Evolutionary conservation across 179 eudicot species (phyloP).

Genomic region (Monotropa hypopitys): DNA sequence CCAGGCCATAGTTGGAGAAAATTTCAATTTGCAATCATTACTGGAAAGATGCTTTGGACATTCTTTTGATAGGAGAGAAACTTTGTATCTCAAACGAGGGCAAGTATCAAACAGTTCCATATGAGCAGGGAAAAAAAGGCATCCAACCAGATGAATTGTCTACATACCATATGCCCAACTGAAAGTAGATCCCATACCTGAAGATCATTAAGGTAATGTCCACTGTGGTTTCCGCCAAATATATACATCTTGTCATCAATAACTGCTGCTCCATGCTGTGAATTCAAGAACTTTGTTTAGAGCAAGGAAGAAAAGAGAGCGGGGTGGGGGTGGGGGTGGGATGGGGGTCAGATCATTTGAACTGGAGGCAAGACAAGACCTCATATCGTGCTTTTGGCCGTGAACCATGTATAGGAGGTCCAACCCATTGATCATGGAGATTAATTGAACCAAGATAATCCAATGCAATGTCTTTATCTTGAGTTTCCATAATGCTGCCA

Average conservation of each 20-base stretch:
- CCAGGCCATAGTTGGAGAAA: not conserved
- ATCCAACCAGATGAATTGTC: not conserved
- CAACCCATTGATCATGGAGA: slow-evolving; percentile 89
- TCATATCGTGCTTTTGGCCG: slow-evolving; percentile 86
- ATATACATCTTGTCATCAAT: slow-evolving; percentile 86
- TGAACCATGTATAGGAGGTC: slow-evolving; percentile 59
- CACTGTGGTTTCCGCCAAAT: slow-evolving; percentile 93
- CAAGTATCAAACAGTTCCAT: not conserved
- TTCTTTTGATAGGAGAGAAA: not conserved
- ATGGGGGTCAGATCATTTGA: not conserved
- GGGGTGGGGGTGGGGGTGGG: not conserved
- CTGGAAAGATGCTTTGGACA: not conserved
- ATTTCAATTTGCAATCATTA: not conserved
- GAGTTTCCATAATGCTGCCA: slow-evolving; percentile 45
- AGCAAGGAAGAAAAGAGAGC: slow-evolving; percentile 5
- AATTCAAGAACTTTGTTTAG: slow-evolving; percentile 11
- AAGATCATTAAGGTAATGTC: slow-evolving; percentile 93
- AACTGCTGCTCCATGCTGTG: slow-evolving; percentile 96
- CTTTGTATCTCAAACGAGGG: too few relatives aligned
- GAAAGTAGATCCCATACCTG: slow-evolving; percentile 43
- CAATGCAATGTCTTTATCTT: slow-evolving; percentile 75
- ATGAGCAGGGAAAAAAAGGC: not conserved
- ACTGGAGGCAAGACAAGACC: slow-evolving; percentile 33
- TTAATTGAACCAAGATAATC: slow-evolving; percentile 59
- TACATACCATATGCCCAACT: not conserved